Conservation (phyloP, 306 rosid species). For the Arachis hypogaea region DNA sequence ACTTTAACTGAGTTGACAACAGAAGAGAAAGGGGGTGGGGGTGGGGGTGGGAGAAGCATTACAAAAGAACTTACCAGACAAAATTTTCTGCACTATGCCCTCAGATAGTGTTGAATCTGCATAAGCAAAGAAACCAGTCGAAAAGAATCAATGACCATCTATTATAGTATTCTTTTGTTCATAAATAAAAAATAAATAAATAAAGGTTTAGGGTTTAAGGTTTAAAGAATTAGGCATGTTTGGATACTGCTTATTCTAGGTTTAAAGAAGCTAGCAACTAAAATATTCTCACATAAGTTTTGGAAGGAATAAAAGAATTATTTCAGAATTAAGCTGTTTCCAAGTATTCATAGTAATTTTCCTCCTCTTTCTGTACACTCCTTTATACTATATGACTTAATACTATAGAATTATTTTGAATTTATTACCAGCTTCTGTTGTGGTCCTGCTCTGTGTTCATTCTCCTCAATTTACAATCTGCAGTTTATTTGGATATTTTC, state of each 20-base stretch:
- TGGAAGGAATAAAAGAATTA: background rate
- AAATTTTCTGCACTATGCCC: slow-evolving; percentile 60
- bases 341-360: background rate
- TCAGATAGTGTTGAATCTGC: slow-evolving; percentile 68
- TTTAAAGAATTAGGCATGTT: background rate
- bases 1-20: slow-evolving; percentile 8
- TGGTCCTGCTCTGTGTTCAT: background rate
- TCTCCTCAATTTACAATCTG: background rate
- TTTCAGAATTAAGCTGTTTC: background rate
- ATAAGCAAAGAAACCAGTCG: slow-evolving; percentile 35
- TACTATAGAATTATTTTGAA: background rate
- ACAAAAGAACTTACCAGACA: slow-evolving; percentile 59
- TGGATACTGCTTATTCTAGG: background rate
- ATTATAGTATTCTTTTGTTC: background rate
- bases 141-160: slow-evolving; percentile 32
- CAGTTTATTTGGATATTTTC: background rate
- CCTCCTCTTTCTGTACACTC: background rate
- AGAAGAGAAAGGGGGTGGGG: background rate
- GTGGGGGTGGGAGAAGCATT: slow-evolving; percentile 1
- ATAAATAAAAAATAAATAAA: background rate
- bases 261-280: background rate
- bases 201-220: too few species aligned
- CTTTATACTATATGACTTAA: background rate
- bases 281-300: background rate
- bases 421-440: background rate